These are phyloP conservation scores for Musa balbisiana DNA, from an alignment of 202 grass and related monocot species.

Conservation along the genomic window DNA sequence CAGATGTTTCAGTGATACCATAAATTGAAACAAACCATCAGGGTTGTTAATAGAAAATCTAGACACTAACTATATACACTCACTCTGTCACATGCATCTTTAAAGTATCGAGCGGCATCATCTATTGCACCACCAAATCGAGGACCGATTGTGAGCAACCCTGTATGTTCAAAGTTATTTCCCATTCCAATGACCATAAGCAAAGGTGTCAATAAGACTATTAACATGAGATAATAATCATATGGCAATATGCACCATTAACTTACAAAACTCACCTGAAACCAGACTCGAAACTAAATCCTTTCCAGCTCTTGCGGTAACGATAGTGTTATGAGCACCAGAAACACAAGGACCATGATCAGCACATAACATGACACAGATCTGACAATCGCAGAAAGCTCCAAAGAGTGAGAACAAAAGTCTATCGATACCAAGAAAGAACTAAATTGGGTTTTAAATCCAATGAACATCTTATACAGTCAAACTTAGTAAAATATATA, in stretches of 20 bases:
- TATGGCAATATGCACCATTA: constrained; percentile 21
- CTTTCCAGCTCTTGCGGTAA: constrained; percentile 87
- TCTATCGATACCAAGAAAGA: constrained; percentile 22
- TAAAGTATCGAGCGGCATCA: constrained; percentile 88
- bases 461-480: not conserved
- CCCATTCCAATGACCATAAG: not conserved
- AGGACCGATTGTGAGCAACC: constrained; percentile 84
- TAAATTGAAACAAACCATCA: not conserved
- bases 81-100: constrained; percentile 82
- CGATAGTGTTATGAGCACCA: constrained; percentile 88
- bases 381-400: constrained; percentile 40
- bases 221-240: not conserved
- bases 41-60: constrained; percentile 11
- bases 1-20: not conserved
- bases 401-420: not conserved
- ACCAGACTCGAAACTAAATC: constrained; percentile 94
- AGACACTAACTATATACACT: constrained; percentile 25
- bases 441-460: not conserved
- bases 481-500: constrained; percentile 9
- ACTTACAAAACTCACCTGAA: constrained; percentile 40
- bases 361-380: constrained; percentile 86
- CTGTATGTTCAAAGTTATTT: constrained; percentile 22
- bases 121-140: constrained; percentile 97
- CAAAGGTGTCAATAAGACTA: not conserved
- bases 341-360: constrained; percentile 97